These are phyloP conservation scores for Neonectria sp. DNA, from an alignment of 2,329 filamentous ascomycete genomes.

Conservation along the genomic window DNA sequence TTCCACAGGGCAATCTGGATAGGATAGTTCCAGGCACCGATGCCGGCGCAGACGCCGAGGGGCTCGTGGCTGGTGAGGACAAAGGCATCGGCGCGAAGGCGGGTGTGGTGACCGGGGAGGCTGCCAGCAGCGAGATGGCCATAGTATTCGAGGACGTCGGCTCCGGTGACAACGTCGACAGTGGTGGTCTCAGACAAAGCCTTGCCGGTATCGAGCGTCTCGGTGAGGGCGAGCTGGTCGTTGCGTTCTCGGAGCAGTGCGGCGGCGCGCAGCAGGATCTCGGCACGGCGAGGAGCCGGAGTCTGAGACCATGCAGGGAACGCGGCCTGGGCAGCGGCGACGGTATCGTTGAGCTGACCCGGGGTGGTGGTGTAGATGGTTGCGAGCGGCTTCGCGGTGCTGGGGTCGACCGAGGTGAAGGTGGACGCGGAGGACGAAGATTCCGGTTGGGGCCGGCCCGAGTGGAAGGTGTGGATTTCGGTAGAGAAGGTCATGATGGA, in stretches of 20 bases:
- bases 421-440: slow-evolving; percentile 71
- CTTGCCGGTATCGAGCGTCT: slow-evolving; percentile 91
- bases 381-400: slow-evolving; percentile 77
- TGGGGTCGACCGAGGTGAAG: slow-evolving; percentile 82
- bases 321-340: slow-evolving; percentile 78
- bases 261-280: slow-evolving; percentile 84
- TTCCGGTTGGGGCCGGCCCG: slow-evolving; percentile 74
- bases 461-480: slow-evolving; percentile 78
- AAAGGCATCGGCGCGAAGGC: slow-evolving; percentile 82
- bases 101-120: slow-evolving; percentile 84
- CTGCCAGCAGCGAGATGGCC: slow-evolving; percentile 85
- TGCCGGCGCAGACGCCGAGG: slow-evolving; percentile 87
- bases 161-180: slow-evolving; percentile 87
- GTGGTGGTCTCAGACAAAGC: slow-evolving; percentile 87
- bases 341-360: slow-evolving; percentile 78
- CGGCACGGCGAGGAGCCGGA: slow-evolving; percentile 80
- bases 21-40: slow-evolving; percentile 94
- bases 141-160: slow-evolving; percentile 90
- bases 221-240: slow-evolving; percentile 82
- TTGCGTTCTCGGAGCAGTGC: slow-evolving; percentile 81
- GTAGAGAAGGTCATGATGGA: slow-evolving; percentile 54
- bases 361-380: slow-evolving; percentile 80
- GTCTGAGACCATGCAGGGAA: slow-evolving; percentile 85
- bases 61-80: slow-evolving; percentile 88
- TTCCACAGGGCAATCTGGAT: slow-evolving; percentile 95